Conservation (phyloP, 495 filamentous ascomycete species). For the Elaphomyces granulatus region DNA sequence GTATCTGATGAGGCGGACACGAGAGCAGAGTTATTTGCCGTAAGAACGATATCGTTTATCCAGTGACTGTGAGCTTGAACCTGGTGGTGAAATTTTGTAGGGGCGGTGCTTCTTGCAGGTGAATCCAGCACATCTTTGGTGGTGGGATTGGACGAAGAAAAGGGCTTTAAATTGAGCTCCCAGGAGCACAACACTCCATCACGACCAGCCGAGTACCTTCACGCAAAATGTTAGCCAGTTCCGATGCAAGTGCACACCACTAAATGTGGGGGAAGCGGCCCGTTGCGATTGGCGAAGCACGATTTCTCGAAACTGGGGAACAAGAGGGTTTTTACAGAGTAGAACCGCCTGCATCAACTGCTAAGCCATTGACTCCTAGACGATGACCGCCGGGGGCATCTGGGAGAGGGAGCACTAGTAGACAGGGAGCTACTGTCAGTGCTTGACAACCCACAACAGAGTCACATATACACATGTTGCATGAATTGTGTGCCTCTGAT, state of each 20-base stretch:
- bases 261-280: no score
- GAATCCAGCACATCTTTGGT: no score
- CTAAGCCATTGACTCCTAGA: constrained; percentile 85
- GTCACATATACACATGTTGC: background rate
- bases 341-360: constrained; percentile 67
- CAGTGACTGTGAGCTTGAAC: constrained; percentile 98
- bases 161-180: constrained; percentile 51
- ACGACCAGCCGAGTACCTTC: constrained; percentile 85
- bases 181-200: constrained; percentile 95
- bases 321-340: constrained; percentile 53
- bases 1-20: constrained; percentile 94
- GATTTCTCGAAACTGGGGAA: background rate
- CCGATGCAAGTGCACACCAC: no score
- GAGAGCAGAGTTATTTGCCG: constrained; percentile 65
- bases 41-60: constrained; percentile 93
- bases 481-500: background rate
- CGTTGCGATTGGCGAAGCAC: background rate
- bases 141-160: constrained; percentile 23
- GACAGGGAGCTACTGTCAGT: constrained; percentile 5
- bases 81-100: constrained; percentile 67
- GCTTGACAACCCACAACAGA: constrained; percentile 2
- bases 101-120: constrained; percentile 16
- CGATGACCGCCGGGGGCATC: constrained; percentile 84
- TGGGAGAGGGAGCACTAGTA: constrained; percentile 78
- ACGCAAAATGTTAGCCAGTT: background rate